Evolutionary conservation across 306 rosid species (phyloP).

Genomic region (Lupinus albus): DNA sequence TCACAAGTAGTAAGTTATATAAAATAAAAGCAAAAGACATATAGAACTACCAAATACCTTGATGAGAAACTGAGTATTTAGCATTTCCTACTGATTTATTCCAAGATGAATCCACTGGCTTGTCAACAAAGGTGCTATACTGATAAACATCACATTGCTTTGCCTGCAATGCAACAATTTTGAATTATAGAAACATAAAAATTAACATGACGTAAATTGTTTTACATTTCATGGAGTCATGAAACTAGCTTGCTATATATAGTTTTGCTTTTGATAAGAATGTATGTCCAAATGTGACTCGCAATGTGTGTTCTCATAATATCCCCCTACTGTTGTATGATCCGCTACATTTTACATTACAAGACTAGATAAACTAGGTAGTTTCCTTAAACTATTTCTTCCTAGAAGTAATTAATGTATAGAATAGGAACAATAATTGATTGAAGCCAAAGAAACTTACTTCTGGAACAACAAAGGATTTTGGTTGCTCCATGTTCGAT

Average conservation of each 20-base stretch:
- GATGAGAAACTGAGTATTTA: conserved; percentile 38
- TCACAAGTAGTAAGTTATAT: not conserved
- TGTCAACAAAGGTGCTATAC: conserved; percentile 50
- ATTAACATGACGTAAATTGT: conserved; percentile 3
- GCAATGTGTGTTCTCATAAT: not conserved
- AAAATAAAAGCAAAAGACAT: not conserved
- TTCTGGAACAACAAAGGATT: conserved; percentile 41
- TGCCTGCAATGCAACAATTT: conserved; percentile 43
- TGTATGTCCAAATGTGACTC: not conserved
- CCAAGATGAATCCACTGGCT: conserved; percentile 66
- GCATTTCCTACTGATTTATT: conserved; percentile 41
- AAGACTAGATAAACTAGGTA: conserved; percentile 12
- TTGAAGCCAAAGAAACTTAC: conserved; percentile 52
- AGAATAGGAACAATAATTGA: conserved; percentile 2
- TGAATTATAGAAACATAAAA: not conserved
- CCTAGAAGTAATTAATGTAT: not conserved
- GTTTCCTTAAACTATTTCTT: conserved; percentile 7
- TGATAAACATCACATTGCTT: conserved; percentile 33
- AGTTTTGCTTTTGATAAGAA: conserved; percentile 11
- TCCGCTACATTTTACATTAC: not conserved
- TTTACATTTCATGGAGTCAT: conserved; percentile 13
- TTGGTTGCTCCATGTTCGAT: conserved; percentile 39
- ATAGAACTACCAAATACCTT: conserved; percentile 51
- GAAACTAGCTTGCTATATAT: conserved; percentile 22
- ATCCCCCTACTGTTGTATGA: conserved; percentile 1